A percentile compares a stretch with the other conserved stretches of the same genome.
These are phyloP conservation scores for Saccharomyces hybrid DNA, from an alignment of 1,139 yeast genomes.

Conservation along the genomic window DNA sequence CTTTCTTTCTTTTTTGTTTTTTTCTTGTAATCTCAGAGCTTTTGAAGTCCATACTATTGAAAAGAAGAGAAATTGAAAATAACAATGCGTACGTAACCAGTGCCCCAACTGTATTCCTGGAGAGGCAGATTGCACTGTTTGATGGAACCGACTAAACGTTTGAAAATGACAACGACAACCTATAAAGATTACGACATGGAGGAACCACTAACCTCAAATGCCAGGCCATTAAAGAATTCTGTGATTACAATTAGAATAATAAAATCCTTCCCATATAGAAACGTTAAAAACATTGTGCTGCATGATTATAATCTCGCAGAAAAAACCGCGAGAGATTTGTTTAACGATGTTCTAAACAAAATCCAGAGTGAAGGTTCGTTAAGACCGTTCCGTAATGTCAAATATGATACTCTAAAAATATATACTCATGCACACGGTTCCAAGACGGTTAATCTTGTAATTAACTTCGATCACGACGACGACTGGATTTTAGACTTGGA, in stretches of 20 bases:
- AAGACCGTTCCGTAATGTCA: slow-evolving; percentile 74
- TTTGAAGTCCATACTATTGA: neutral
- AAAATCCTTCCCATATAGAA: slow-evolving; percentile 88
- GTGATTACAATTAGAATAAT: slow-evolving; percentile 77
- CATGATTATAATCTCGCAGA: slow-evolving; percentile 62
- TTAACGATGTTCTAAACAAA: slow-evolving; percentile 40
- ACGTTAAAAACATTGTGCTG: slow-evolving; percentile 73
- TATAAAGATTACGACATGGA: slow-evolving; percentile 19
- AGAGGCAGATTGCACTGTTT: neutral
- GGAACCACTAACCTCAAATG: slow-evolving; percentile 34
- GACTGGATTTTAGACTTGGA: slow-evolving; percentile 50
- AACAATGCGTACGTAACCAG: neutral
- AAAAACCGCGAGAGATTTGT: slow-evolving; percentile 59
- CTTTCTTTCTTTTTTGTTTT: slow-evolving; percentile 8
- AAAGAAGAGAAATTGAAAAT: neutral
- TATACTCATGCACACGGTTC: slow-evolving; percentile 94
- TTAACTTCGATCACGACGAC: slow-evolving; percentile 72
- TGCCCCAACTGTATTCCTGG: neutral
- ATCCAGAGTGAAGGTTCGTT: slow-evolving; percentile 61
- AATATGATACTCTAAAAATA: slow-evolving; percentile 68
- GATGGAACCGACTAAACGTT: neutral
- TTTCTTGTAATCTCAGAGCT: neutral
- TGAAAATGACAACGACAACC: neutral
- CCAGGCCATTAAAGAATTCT: slow-evolving; percentile 38
- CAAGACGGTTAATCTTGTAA: slow-evolving; percentile 85